A percentile compares a stretch with the other conserved stretches of the same genome.
phyloP scores from a whole-genome alignment of 2,329 filamentous ascomycete genomes.

The Talaromyces amestolkiae region DNA sequence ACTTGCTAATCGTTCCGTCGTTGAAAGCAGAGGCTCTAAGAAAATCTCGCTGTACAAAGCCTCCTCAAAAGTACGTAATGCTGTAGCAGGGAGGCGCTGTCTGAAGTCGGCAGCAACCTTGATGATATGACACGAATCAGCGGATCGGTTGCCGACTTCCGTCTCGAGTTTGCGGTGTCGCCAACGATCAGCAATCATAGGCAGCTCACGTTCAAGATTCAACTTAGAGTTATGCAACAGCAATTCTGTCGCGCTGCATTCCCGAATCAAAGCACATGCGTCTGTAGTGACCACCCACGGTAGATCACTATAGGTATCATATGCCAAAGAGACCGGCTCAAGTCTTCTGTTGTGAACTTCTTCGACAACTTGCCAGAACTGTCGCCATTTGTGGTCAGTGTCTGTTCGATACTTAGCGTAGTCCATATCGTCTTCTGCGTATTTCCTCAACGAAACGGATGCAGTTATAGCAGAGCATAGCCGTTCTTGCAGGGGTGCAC shows the following conservation, averaged over 20 bases:
- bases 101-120: constrained; percentile 68
- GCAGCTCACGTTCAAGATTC: constrained; percentile 36
- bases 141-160: constrained; percentile 53
- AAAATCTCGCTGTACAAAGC: constrained; percentile 72
- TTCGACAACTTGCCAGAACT: constrained; percentile 79
- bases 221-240: constrained; percentile 65
- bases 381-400: constrained; percentile 80
- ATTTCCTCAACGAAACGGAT: constrained; percentile 64
- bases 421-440: constrained; percentile 64
- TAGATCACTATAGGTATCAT: constrained; percentile 68
- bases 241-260: constrained; percentile 74
- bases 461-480: constrained; percentile 70
- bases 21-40: constrained; percentile 66
- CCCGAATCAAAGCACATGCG: constrained; percentile 72
- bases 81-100: constrained; percentile 66
- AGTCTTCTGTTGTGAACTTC: constrained; percentile 84
- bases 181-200: constrained; percentile 43
- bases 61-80: constrained; percentile 65
- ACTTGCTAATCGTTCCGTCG: constrained; percentile 70
- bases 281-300: constrained; percentile 85
- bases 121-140: constrained; percentile 62
- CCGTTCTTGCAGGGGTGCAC: constrained; percentile 67
- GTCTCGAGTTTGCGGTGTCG: constrained; percentile 42
- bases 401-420: constrained; percentile 71
- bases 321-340: constrained; percentile 74